phyloP scores from a whole-genome alignment of 1,284 basidiomycete species.

The Puccinia novopanici region DNA sequence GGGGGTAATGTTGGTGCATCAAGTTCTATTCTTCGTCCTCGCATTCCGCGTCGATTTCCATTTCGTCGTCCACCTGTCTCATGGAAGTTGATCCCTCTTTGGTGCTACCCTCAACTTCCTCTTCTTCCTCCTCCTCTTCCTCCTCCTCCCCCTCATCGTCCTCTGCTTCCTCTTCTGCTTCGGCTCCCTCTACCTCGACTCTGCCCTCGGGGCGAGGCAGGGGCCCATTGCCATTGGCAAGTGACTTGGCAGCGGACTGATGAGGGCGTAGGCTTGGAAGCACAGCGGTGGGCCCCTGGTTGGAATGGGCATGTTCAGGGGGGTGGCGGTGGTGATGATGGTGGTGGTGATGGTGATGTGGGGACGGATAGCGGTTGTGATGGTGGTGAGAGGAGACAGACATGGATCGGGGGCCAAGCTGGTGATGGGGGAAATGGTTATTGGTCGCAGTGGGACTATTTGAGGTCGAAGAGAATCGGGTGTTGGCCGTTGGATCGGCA shows the following conservation, averaged over 20 bases:
- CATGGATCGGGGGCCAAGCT: slow-evolving; percentile 11
- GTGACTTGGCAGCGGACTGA: background rate
- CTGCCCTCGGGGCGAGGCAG: too few species aligned
- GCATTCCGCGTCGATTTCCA: slow-evolving; percentile 29
- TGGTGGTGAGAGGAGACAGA: too few species aligned
- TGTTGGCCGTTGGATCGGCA: background rate
- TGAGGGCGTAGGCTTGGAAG: slow-evolving; percentile 14
- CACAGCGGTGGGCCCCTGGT: background rate
- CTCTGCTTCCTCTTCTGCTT: slow-evolving; percentile 39
- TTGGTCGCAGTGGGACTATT: slow-evolving; percentile 20
- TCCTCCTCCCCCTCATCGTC: slow-evolving; percentile 50
- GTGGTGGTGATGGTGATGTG: slow-evolving; percentile 28
- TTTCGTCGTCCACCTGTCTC: slow-evolving; percentile 13
- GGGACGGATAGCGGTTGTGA: too few species aligned
- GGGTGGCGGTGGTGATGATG: slow-evolving; percentile 29
- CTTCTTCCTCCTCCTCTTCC: slow-evolving; percentile 46
- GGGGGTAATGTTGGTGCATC: background rate
- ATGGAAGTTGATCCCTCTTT: slow-evolving; percentile 16
- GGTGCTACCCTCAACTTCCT: slow-evolving; percentile 44
- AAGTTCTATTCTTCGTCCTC: slow-evolving; percentile 19
- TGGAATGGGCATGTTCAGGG: slow-evolving; percentile 9
- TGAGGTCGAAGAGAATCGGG: slow-evolving; percentile 12
- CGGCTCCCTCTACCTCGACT: slow-evolving; percentile 34
- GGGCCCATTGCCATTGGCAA: slow-evolving; percentile 23
- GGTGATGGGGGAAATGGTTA: slow-evolving; percentile 40